Conservation (phyloP, 495 filamentous ascomycete genomes). For the Hyaloscypha variabilis region DNA sequence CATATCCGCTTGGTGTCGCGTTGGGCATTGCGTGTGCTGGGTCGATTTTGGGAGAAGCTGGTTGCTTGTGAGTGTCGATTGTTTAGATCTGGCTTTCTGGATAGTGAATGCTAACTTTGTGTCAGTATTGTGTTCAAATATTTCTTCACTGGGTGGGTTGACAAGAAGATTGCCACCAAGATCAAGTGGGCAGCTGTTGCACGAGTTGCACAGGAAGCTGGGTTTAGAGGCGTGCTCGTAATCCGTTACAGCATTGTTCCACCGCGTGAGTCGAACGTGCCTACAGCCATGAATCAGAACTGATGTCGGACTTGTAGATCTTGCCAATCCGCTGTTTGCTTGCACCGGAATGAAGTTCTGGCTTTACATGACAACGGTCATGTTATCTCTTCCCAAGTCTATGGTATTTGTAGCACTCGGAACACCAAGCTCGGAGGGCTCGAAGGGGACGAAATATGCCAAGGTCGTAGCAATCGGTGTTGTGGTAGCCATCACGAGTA, state of each 20-base stretch:
- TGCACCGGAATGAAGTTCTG: conserved; percentile 38
- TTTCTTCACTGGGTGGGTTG: conserved; percentile 27
- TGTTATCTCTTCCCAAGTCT: conserved; percentile 36
- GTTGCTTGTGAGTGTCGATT: conserved; percentile 14
- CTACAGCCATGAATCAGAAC: neutral
- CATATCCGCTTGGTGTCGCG: conserved; percentile 37
- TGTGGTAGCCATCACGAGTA: conserved; percentile 15
- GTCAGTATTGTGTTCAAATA: conserved; percentile 38
- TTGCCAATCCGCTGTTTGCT: conserved; percentile 38
- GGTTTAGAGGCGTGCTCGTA: conserved; percentile 36
- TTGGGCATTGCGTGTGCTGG: conserved; percentile 37
- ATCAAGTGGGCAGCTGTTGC: conserved; percentile 36
- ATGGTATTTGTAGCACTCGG: conserved; percentile 17
- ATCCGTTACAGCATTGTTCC: conserved; percentile 40
- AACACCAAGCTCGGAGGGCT: conserved; percentile 5
- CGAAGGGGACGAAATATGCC: conserved; percentile 12
- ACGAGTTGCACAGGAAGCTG: conserved; percentile 33
- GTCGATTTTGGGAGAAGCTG: conserved; percentile 35
- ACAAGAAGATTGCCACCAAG: conserved; percentile 36
- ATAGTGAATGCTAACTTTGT: conserved; percentile 20
- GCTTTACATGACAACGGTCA: conserved; percentile 35
- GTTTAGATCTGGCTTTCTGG: neutral
- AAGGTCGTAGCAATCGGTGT: conserved; percentile 16
- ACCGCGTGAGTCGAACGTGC: conserved; percentile 24
- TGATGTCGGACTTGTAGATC: conserved; percentile 24